Evolutionary conservation across 202 grass and related monocot genomes (phyloP).

Genomic region (Brachypodium distachyon): DNA sequence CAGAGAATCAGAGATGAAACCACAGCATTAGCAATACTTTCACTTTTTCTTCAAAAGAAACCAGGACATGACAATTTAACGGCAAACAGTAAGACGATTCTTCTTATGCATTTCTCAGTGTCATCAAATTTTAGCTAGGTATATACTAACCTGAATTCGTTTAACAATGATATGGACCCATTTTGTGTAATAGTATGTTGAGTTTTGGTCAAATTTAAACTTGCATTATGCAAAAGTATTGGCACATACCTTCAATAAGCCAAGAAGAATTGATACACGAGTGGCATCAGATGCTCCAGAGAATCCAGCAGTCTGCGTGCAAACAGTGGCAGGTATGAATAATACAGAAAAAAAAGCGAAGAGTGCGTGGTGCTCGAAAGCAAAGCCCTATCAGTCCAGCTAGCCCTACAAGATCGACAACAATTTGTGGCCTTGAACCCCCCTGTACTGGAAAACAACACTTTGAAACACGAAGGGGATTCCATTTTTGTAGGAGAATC

Average conservation of each 20-base stretch:
- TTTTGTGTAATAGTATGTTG: neutral
- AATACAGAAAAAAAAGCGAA: neutral
- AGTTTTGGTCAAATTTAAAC: neutral
- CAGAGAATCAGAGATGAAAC: slow-evolving; percentile 34
- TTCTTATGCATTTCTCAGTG: neutral
- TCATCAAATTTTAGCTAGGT: slow-evolving; percentile 1
- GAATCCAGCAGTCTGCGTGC: slow-evolving; percentile 83
- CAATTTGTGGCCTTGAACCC: neutral
- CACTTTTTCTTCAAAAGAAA: neutral
- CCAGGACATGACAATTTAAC: neutral
- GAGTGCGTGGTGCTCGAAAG: neutral
- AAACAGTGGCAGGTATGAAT: slow-evolving; percentile 1
- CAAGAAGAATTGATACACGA: slow-evolving; percentile 93
- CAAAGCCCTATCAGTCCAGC: neutral
- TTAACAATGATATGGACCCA: neutral
- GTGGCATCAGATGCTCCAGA: slow-evolving; percentile 96
- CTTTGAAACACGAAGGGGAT: neutral
- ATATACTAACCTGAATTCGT: neutral
- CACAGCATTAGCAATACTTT: slow-evolving; percentile 13
- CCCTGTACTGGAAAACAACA: neutral
- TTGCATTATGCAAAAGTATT: neutral
- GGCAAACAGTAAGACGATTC: neutral
- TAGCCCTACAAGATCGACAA: neutral
- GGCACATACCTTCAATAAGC: slow-evolving; percentile 72
- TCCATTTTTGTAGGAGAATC: neutral